phyloP scores from a whole-genome alignment of 805 yeast genomes.

The Kluyveromyces siamensis region DNA sequence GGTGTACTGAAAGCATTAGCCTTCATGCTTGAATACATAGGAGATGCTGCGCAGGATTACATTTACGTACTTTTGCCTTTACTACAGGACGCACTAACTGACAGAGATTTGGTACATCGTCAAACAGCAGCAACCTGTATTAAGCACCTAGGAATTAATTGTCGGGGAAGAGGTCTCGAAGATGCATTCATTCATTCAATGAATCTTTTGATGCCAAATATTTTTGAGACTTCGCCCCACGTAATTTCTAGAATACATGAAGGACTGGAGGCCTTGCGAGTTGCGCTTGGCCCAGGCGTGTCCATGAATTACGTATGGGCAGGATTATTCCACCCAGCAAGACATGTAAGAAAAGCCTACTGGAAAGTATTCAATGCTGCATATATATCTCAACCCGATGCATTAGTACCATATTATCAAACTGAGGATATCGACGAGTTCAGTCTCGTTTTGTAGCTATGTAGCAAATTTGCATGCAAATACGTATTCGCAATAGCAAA shows the following conservation, averaged over 20 bases:
- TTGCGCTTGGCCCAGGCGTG: constrained; percentile 68
- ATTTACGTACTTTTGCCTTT: constrained; percentile 71
- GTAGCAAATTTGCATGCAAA: neutral
- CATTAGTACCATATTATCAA: constrained; percentile 81
- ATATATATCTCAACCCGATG: constrained; percentile 64
- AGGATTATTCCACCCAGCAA: constrained; percentile 91
- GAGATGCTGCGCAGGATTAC: constrained; percentile 71
- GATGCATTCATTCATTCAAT: constrained; percentile 77
- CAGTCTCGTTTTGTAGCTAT: neutral
- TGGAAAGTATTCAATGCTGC: constrained; percentile 78
- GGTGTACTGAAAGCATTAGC: constrained; percentile 89
- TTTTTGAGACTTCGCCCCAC: constrained; percentile 93
- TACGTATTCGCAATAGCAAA: neutral
- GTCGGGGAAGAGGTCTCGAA: constrained; percentile 66
- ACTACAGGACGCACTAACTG: constrained; percentile 81
- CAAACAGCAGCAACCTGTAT: constrained; percentile 92
- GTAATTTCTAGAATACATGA: constrained; percentile 78
- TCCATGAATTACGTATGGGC: constrained; percentile 71
- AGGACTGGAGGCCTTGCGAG: constrained; percentile 63
- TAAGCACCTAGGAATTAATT: constrained; percentile 70
- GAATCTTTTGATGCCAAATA: constrained; percentile 77
- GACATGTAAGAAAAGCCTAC: constrained; percentile 72
- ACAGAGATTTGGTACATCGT: constrained; percentile 84
- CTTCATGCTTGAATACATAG: constrained; percentile 87
- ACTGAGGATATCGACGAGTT: constrained; percentile 26